Base-by-base conservation (phyloP, 352 stramenopile species). In the Pelagophyceae sp. region DNA sequence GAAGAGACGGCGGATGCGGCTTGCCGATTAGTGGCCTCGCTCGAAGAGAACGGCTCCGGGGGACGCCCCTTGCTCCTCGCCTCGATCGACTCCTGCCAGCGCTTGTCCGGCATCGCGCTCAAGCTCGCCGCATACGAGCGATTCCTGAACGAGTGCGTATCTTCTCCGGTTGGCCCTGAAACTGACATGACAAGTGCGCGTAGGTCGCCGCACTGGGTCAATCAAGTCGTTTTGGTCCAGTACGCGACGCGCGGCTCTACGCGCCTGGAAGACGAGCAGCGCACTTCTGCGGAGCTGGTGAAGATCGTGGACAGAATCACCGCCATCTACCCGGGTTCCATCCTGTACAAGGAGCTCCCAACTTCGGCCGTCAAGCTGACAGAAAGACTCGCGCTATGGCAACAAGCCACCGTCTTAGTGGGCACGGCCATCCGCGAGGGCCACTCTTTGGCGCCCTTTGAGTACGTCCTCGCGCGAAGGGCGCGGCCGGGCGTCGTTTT, bases 111-210 rank as follows among this genome's bases (percentile, higher is more conserved):
- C 33, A 90, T 97, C 33, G 89, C 89, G 61, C 87, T 98, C 0
- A 98, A 98, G 80, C 82, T 99, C 78, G 83, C 98, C 25, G 94
- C 94, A 33, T 98, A 96, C 77, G 94, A 98, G 79, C 89, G 95
- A 58, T 93, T 98, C 33, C 91, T 99, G 76, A 92, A 87, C 72
- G 94, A 96, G 79, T 99, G 96, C 81, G n/a, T n/a, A n/a, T n/a
- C n/a, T n/a, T n/a, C n/a, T n/a, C n/a, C n/a, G n/a, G n/a, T n/a
- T n/a, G n/a, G n/a, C n/a, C n/a, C n/a, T n/a, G n/a, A n/a, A n/a
- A n/a, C n/a, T n/a, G n/a, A n/a, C n/a, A n/a, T n/a, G n/a, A n/a
- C n/a, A n/a, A n/a, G n/a, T n/a, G n/a, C n/a, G n/a, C n/a, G n/a
- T n/a, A n/a, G n/a, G n/a, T n/a, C n/a, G n/a, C 91, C 94, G 27